phyloP scores from a whole-genome alignment of 1,284 basidiomycete species.

The Tilletia horrida region DNA sequence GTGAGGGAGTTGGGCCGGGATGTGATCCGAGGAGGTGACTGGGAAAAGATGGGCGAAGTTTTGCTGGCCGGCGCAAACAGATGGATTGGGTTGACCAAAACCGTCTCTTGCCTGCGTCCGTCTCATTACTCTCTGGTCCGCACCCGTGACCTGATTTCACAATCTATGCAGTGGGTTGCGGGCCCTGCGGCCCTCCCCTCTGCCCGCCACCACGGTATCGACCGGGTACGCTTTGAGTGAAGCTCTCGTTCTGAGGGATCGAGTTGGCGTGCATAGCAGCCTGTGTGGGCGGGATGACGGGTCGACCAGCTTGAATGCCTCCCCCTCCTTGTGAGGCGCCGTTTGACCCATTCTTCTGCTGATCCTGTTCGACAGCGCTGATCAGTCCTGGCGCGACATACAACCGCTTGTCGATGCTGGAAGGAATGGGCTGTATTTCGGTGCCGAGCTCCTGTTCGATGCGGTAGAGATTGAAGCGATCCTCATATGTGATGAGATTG shows the following conservation, averaged over 20 bases:
- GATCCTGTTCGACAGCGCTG: conserved; percentile 35
- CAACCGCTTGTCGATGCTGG: conserved; percentile 82
- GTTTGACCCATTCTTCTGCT: conserved; percentile 21
- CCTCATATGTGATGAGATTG: conserved; percentile 81
- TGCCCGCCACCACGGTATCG: conserved; percentile 12
- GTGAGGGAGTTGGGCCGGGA: too few relatives aligned
- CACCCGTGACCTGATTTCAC: not conserved
- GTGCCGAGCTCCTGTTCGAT: conserved; percentile 98
- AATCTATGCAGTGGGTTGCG: not conserved
- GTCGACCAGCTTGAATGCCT: conserved; percentile 48
- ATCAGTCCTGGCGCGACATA: conserved; percentile 60
- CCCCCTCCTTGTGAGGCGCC: not conserved
- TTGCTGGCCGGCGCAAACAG: too few relatives aligned
- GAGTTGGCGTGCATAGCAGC: conserved; percentile 50
- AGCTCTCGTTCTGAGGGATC: conserved; percentile 51
- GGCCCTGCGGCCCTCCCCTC: not conserved
- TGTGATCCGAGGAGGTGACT: too few relatives aligned
- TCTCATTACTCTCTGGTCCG: not conserved
- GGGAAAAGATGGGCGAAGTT: too few relatives aligned
- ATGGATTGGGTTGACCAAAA: too few relatives aligned
- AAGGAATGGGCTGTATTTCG: conserved; percentile 93
- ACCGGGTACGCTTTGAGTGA: conserved; percentile 45
- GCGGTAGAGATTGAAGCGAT: conserved; percentile 92
- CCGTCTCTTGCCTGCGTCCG: not conserved
- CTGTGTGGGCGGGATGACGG: conserved; percentile 54